Base-by-base conservation (phyloP, 371 early-diverging fungal genomes). In the Basidiobolus meristosporus region DNA sequence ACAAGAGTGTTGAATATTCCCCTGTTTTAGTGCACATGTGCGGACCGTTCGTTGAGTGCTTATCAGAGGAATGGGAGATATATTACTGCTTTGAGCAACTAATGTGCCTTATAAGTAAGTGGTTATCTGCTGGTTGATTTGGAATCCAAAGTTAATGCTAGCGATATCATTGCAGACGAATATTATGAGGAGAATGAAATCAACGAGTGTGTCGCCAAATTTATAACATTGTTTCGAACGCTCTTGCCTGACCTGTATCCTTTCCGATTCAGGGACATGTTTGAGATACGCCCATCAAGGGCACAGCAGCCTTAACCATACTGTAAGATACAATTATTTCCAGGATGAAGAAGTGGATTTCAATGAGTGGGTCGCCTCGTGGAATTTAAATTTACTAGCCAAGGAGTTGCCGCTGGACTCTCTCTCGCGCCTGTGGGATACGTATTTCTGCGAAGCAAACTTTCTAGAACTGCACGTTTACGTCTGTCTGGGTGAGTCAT, bases 281-380 rank as follows among this genome's bases (percentile, higher is more conserved):
- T n/a, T n/a, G n/a, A n/a, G n/a, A n/a, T n/a, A n/a, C n/a, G n/a
- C n/a, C n/a, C n/a, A n/a, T n/a, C n/a, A n/a, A n/a, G n/a, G n/a
- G n/a, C n/a, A n/a, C n/a, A n/a, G n/a, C n/a, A n/a, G n/a, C 34
- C 2, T 23, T 16, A 14, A 26, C 11, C 1, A 33, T 2, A 44
- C 22, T 26, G 40, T 3, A 31, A 51, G 51, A 38, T 43, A 46
- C 32, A 81, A 71, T 50, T 87, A 84, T 57, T 89, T 93, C 62
- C 88, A 90, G 55, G 93, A 93, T 36, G 93, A 93, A 46, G 90
- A 91, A 50, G 85, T 91, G 19, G 81, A 86, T 38, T 62, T 85
- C 34, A 74, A 79, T 48, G 91, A 87, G 41, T 89, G 87, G 85
- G 73, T 76, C 1, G 69, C 84, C n/a, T 80, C 86, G 10, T 90